A percentile compares a stretch with the other conserved stretches of the same genome.
These are phyloP conservation scores for Fusarium aywerte DNA, from an alignment of 2,329 filamentous ascomycete species.

Conservation along the genomic window DNA sequence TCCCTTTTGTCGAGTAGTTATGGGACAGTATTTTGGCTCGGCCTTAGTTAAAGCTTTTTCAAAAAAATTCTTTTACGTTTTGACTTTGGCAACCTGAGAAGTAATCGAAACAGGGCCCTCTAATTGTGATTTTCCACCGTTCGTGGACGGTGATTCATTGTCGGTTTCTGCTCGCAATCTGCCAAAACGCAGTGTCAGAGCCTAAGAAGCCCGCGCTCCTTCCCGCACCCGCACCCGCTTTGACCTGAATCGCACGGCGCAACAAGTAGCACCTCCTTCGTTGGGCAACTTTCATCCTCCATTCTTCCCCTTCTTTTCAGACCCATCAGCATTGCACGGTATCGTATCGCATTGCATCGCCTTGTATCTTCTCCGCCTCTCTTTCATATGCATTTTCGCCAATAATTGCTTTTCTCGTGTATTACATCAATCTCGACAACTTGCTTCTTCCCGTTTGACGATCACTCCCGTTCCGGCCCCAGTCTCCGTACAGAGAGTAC, in stretches of 20 bases:
- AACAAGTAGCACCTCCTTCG: constrained; percentile 30
- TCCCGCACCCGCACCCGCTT: constrained; percentile 29
- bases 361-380: constrained; percentile 33
- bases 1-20: no score
- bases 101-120: background rate
- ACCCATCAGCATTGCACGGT: constrained; percentile 30
- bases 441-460: constrained; percentile 33
- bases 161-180: background rate
- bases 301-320: constrained; percentile 34
- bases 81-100: background rate
- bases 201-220: constrained; percentile 31
- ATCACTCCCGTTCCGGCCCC: constrained; percentile 25
- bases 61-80: constrained; percentile 5
- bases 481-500: constrained; percentile 14
- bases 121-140: background rate
- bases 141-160: background rate
- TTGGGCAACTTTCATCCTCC: constrained; percentile 19
- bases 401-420: constrained; percentile 38
- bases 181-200: constrained; percentile 19
- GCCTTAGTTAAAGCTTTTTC: background rate
- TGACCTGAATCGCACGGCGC: constrained; percentile 43
- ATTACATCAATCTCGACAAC: constrained; percentile 19
- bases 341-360: constrained; percentile 18
- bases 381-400: constrained; percentile 28
- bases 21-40: constrained; percentile 14